Evolutionary conservation across 352 stramenopile species (phyloP).

Genomic region (Hyaloperonospora brassicae): DNA sequence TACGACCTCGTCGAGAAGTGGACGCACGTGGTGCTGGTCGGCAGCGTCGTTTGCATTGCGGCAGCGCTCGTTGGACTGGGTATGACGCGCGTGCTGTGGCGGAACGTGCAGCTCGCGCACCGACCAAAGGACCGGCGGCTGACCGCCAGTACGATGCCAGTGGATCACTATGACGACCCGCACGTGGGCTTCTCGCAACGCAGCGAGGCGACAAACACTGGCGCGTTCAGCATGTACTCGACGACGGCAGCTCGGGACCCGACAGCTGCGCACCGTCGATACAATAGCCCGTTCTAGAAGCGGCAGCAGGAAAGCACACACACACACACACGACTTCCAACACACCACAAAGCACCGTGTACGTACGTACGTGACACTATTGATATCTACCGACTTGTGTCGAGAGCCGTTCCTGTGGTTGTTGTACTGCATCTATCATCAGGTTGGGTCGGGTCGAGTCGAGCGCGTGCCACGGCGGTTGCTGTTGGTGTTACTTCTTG

Average conservation of each 20-base stretch:
- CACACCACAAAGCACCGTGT: no score
- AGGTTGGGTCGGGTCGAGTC: background rate
- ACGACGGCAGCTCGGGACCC: constrained; percentile 24
- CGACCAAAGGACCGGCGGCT: constrained; percentile 14
- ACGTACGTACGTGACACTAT: background rate
- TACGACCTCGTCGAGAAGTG: constrained; percentile 64
- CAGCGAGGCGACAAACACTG: constrained; percentile 24
- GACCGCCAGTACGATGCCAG: constrained; percentile 5
- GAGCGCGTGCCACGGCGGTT: no score
- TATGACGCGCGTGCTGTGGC: constrained; percentile 52
- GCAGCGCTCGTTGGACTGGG: constrained; percentile 40
- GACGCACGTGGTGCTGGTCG: constrained; percentile 50
- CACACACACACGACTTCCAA: no score
- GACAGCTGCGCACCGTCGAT: constrained; percentile 22
- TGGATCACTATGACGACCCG: constrained; percentile 29
- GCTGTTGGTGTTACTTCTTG: constrained; percentile 19
- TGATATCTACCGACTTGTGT: constrained; percentile 21
- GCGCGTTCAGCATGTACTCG: constrained; percentile 31
- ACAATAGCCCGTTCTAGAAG: constrained; percentile 35
- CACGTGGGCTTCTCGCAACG: constrained; percentile 15
- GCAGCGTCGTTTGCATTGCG: constrained; percentile 45
- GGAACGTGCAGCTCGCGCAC: constrained; percentile 22
- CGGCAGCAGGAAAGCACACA: background rate
- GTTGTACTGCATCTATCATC: constrained; percentile 23
- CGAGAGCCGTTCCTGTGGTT: constrained; percentile 8